phyloP scores from a whole-genome alignment of 768 basidiomycete species.

The Suillus discolor region DNA sequence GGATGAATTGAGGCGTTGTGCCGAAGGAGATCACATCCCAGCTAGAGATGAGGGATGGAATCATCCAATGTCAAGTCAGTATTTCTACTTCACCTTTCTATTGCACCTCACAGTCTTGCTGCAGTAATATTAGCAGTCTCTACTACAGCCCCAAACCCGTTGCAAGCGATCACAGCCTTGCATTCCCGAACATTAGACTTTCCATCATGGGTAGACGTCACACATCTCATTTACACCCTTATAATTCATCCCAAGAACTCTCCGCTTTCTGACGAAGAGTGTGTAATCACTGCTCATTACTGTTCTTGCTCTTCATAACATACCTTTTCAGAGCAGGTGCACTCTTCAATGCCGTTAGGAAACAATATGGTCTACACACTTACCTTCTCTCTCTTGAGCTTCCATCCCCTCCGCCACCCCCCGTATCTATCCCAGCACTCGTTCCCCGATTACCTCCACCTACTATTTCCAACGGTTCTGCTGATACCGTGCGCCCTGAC shows the following conservation, averaged over 20 bases:
- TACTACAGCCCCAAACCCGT: conserved; percentile 77
- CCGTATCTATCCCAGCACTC: conserved; percentile 66
- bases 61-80: conserved; percentile 79
- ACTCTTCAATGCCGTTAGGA: conserved; percentile 85
- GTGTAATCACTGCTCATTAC: conserved; percentile 33
- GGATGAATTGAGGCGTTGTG: conserved; percentile 79
- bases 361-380: conserved; percentile 79
- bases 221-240: conserved; percentile 69
- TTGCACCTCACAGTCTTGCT: conserved; percentile 15
- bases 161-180: conserved; percentile 78
- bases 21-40: conserved; percentile 76
- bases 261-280: conserved; percentile 79
- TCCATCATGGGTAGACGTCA: conserved; percentile 81
- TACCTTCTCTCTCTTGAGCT: conserved; percentile 68
- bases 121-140: conserved; percentile 82
- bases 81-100: conserved; percentile 12
- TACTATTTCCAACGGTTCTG: conserved; percentile 30
- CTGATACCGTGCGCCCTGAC: conserved; percentile 26
- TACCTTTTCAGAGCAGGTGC: conserved; percentile 60
- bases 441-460: conserved; percentile 69
- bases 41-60: conserved; percentile 81
- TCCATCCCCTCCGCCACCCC: conserved; percentile 62
- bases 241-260: conserved; percentile 77
- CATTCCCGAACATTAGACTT: conserved; percentile 67
- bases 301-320: conserved; percentile 14